These are phyloP conservation scores for Amphichorda felina DNA, from an alignment of 2,329 filamentous ascomycete species.

Conservation along the genomic window DNA sequence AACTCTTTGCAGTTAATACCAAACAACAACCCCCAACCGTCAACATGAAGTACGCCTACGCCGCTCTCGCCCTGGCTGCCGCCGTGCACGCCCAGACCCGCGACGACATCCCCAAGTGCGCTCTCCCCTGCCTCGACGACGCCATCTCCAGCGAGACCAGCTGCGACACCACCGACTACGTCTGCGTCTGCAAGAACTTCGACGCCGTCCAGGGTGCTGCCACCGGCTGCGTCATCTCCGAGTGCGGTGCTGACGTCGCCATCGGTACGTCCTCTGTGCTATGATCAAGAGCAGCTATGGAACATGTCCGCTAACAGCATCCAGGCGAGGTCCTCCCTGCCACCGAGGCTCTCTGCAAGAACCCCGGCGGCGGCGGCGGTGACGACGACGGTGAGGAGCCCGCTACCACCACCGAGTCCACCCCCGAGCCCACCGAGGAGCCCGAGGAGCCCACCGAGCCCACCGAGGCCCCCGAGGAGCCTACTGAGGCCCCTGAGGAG, in stretches of 20 bases:
- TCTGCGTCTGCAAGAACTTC: conserved; percentile 23
- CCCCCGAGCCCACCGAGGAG: conserved; percentile 4
- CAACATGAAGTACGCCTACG: conserved; percentile 27
- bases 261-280: conserved; percentile 24
- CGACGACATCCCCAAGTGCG: conserved; percentile 23
- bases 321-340: conserved; percentile 27
- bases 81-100: conserved; percentile 20
- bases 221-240: conserved; percentile 20
- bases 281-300: too few relatives aligned
- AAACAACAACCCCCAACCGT: conserved; percentile 5
- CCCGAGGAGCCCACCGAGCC: conserved; percentile 6
- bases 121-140: conserved; percentile 20
- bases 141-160: conserved; percentile 16
- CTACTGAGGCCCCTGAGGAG: conserved; percentile 5
- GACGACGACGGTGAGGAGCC: not conserved
- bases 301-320: too few relatives aligned
- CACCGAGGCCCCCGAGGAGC: conserved; percentile 6
- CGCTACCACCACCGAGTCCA: conserved; percentile 4
- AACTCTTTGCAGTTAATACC: conserved; percentile 2
- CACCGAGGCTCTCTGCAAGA: conserved; percentile 20
- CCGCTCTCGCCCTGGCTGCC: conserved; percentile 19
- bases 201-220: conserved; percentile 15
- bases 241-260: conserved; percentile 23
- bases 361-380: conserved; percentile 4
- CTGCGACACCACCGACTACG: conserved; percentile 19